Conservation (phyloP, 1,139 yeast species). For the Zygoascus sp. region DNA sequence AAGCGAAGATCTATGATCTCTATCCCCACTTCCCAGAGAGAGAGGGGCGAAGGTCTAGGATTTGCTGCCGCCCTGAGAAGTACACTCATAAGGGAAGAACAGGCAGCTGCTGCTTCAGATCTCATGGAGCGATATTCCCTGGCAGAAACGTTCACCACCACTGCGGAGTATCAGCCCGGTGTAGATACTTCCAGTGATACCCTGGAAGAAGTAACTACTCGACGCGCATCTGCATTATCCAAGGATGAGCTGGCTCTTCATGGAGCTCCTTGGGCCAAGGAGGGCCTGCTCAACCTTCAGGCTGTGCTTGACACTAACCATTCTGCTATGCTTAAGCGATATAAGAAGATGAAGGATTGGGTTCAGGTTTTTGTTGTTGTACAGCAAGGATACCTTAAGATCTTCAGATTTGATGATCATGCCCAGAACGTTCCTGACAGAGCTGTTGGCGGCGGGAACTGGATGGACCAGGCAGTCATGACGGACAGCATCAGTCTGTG, state of each 20-base stretch:
- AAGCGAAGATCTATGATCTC: constrained; percentile 20
- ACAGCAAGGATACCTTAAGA: constrained; percentile 34
- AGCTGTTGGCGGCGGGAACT: constrained; percentile 59
- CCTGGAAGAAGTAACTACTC: background rate
- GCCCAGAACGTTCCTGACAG: constrained; percentile 18
- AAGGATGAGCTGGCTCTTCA: constrained; percentile 51
- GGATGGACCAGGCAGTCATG: constrained; percentile 44
- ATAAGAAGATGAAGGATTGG: constrained; percentile 27
- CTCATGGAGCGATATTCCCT: background rate
- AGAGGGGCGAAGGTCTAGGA: constrained; percentile 27
- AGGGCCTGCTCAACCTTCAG: constrained; percentile 59
- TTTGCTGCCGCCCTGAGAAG: constrained; percentile 33
- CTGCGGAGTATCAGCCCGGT: background rate
- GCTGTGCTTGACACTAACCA: constrained; percentile 33
- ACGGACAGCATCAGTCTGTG: constrained; percentile 31
- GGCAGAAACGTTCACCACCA: constrained; percentile 2
- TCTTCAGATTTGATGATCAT: constrained; percentile 30
- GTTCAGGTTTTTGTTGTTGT: constrained; percentile 32
- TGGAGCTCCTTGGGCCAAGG: constrained; percentile 79
- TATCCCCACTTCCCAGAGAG: constrained; percentile 11
- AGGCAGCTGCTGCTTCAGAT: constrained; percentile 12
- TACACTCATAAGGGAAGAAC: constrained; percentile 31
- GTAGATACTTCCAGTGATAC: constrained; percentile 4
- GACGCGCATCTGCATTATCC: constrained; percentile 4
- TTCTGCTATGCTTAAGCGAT: constrained; percentile 16